Evolutionary conservation across 2,329 filamentous ascomycete species (phyloP), one percentile per base, ranked within the genome.

Genomic region (Hymenoscyphus occultus): DNA sequence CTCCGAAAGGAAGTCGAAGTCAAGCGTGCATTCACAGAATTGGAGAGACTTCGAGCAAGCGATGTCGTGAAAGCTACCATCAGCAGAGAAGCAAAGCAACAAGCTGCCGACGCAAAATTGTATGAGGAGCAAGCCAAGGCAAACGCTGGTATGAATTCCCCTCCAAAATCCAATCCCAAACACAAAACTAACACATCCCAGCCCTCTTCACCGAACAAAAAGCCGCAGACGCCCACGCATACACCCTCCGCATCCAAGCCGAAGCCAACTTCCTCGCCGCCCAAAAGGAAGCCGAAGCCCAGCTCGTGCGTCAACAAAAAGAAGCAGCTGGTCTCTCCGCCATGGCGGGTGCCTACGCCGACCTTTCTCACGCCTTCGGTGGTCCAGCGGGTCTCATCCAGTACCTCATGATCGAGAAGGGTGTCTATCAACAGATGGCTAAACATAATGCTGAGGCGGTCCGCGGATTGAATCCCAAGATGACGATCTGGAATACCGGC

Each of bases 401-500:
- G 76, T 94, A 90, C 81, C 84, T 94, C 78, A 96, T 96, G 92
- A 87, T 96, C 74, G 89, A 93, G 79, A 89, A 89, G 77, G 89
- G 89, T 71, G 91, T 89, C 0, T 94, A 92, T 76, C 85, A 91
- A 74, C 84, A 88, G 71, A 84, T 96, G 60, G 92, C 92, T 65
- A 83, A 89, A 71, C 91, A 90, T 60, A 96, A 96, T 72, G 91
- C 90, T 58, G 76, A 82, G 39, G 92, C 91, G 39, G 86, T 96
- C 74, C 82, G 86, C 61, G 92, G 92, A 32, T 79, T 96, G 70
- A 85, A 93, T 76, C 92, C 92, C 69, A 96, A 96, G 88, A 95
- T 96, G 79, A 93, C 88, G 68, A 87, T 94, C 32, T 96, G 92
- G 92, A 95, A 92, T 75, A 96, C 92, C 9, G 90, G 90, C 56